Percentiles rank a stretch among this genome's conserved stretches.
Conservation (phyloP, 2,329 filamentous ascomycete genomes). For the Hymenoscyphus fructigenus region DNA sequence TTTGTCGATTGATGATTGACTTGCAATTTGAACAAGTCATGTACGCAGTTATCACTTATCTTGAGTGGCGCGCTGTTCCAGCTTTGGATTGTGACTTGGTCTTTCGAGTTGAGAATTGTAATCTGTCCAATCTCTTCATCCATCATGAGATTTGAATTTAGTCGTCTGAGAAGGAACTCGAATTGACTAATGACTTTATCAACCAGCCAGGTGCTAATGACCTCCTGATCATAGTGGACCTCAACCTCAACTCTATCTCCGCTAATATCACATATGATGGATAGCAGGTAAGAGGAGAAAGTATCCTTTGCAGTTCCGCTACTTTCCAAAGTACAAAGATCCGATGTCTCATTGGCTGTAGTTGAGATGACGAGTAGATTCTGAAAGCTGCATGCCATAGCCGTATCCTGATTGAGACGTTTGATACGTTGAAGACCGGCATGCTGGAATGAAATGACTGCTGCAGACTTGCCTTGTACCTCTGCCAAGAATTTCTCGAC, state of each 20-base stretch:
- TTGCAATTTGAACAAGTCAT: conserved; percentile 8
- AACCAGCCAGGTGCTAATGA: conserved; percentile 12
- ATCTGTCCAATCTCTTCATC: conserved; percentile 11
- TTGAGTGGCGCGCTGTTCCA: conserved; percentile 12
- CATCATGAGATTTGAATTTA: conserved; percentile 8
- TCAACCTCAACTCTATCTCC: conserved; percentile 7
- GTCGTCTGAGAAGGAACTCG: conserved; percentile 9
- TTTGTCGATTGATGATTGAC: not conserved
- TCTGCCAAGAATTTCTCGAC: conserved; percentile 44
- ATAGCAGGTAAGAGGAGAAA: conserved; percentile 17
- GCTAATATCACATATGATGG: conserved; percentile 12
- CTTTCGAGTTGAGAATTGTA: conserved; percentile 9
- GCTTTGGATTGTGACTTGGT: conserved; percentile 3
- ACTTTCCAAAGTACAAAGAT: not conserved
- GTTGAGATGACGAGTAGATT: conserved; percentile 13
- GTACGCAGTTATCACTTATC: conserved; percentile 7
- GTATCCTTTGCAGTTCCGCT: conserved; percentile 12
- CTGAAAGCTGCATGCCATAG: conserved; percentile 20
- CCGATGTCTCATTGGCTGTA: conserved; percentile 5
- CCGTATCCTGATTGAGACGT: conserved; percentile 16
- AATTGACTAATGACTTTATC: conserved; percentile 13
- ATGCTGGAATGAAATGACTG: not conserved
- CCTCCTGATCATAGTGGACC: conserved; percentile 14
- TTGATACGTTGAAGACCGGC: conserved; percentile 17
- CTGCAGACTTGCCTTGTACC: conserved; percentile 42